Percentiles rank a stretch among this genome's conserved stretches.
Conservation (phyloP, 345 rosid genomes). For the Citrus maxima region DNA sequence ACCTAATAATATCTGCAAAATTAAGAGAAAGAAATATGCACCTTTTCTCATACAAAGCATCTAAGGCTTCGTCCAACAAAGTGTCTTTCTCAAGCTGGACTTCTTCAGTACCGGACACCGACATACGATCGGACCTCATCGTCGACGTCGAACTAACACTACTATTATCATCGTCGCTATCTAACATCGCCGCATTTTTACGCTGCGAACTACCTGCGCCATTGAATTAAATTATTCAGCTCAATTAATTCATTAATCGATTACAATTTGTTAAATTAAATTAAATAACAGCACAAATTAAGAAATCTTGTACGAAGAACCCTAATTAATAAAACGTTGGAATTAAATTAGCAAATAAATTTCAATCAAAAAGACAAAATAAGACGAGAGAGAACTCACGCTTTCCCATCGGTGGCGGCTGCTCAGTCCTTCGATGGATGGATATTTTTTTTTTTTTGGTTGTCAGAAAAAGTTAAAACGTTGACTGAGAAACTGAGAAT, state of each 20-base stretch:
- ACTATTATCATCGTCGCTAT: slow-evolving; percentile 76
- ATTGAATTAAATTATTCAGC: no score
- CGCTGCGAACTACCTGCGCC: slow-evolving; percentile 50
- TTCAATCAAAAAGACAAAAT: neutral
- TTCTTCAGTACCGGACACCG: slow-evolving; percentile 51
- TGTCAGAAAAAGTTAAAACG: slow-evolving; percentile 33
- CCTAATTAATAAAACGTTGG: neutral
- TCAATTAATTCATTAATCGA: no score
- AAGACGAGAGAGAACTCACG: slow-evolving; percentile 42
- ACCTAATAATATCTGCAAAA: neutral
- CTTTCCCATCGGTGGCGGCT: slow-evolving; percentile 57
- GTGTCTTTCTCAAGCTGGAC: slow-evolving; percentile 60
- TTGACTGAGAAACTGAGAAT: slow-evolving; percentile 36
- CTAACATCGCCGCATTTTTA: slow-evolving; percentile 52
- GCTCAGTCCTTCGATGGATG: neutral
- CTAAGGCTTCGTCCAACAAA: slow-evolving; percentile 74
- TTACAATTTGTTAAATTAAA: no score
- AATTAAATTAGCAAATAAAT: slow-evolving; percentile 1
- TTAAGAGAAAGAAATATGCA: neutral
- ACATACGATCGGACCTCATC: slow-evolving; percentile 48
- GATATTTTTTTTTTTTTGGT: no score
- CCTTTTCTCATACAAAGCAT: slow-evolving; percentile 86
- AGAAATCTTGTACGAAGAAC: neutral
- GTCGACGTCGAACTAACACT: slow-evolving; percentile 79
- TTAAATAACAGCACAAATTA: neutral